Evolutionary conservation across 306 rosid genomes (phyloP), one percentile per base, ranked within the genome.

Genomic region (Crotalaria pallida): DNA sequence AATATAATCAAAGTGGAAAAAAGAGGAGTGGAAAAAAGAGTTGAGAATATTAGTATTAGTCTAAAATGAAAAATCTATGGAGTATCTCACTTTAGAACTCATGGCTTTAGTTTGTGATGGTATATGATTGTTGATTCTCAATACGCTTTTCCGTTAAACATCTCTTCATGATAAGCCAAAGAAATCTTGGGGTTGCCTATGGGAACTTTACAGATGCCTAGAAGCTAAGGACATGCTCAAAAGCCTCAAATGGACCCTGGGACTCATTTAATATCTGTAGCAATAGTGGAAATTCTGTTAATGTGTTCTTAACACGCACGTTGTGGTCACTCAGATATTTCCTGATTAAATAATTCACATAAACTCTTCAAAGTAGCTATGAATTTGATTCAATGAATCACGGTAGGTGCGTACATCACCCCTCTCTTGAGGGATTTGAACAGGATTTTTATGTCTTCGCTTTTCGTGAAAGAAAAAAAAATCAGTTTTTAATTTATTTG

Each of bases 301-400:
- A 23, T 55, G 61, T 29, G 64, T 29, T 58, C 23, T 58, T 58
- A 56, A 56, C 61, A 56, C 26, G 61, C 38, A 13, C 40, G n/a
- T 3, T 16, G 6, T 33, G 44, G 12, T 27, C 44, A 15, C n/a
- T n/a, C 10, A 16, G 26, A 4, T 33, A 57, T 57, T 57, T 41
- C 41, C 12, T 9, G 9, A 2, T 31, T 58, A 31, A 29, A 58
- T 33, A 33, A 58, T 31, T 17, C 36, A 15, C 26, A 7, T n/a
- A 10, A 41, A 22, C 6, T 13, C 3, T 15, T 63, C 7, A 43
- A 43, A 63, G 55, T 13, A 13, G n/a, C 7, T 70, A 33, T 49
- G 29, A 60, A 44, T 49, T 48, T 49, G 53, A 72, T 72, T 48
- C 62, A 23, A 33, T 61, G 62, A 61, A 72, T 60, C 69, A 48